Evolutionary conservation across 805 yeast species (phyloP), one percentile per base, ranked within the genome.

Genomic region (Lachancea mirantina): DNA sequence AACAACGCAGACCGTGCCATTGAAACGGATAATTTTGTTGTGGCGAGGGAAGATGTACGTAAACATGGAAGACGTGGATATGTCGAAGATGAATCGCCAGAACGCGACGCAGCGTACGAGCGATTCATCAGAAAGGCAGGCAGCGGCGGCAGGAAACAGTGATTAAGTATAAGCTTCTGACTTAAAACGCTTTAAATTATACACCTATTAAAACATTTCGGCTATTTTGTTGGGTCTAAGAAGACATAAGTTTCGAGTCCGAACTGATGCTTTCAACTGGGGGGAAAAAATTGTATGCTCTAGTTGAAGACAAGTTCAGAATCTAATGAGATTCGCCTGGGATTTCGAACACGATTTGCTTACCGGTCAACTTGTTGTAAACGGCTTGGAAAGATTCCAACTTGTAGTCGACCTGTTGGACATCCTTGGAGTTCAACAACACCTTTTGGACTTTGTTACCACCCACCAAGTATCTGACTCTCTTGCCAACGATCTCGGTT

Each of bases 351-450:
- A 87, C 92, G 73, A 92, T 96, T 73, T 88, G 94, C 81, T 92
- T 89, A 75, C 98, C 98, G 63, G 98, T 89, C 72, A 89, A 84
- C 78, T 89, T 89, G 74, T 73, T 73, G 94, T 89, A 89, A 64
- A 89, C 88, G 57, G 95, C 81, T 78, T 89, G 95, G 95, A 89
- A 92, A 56, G 97, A 85, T 70, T 89, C 97, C 68, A 89, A 82
- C 78, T 92, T 92, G 87, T 92, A 85, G 74, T 89, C 97, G 62
- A 92, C 88, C 64, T 85, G 77, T 60, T 87, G 79, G 56, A 94
- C 82, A 70, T 89, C 96, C 83, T 92, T 92, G 65, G 95, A 83
- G 79, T 88, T 95, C 65, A 89, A 82, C 70, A 85, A 79, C 53
- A 89, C 89, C 78, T 92, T 92, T 74, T 89, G 94, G 72, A 89